Evolutionary conservation across 2,329 filamentous ascomycete species (phyloP).

Genomic region (Pseudogymnoascus sp.): DNA sequence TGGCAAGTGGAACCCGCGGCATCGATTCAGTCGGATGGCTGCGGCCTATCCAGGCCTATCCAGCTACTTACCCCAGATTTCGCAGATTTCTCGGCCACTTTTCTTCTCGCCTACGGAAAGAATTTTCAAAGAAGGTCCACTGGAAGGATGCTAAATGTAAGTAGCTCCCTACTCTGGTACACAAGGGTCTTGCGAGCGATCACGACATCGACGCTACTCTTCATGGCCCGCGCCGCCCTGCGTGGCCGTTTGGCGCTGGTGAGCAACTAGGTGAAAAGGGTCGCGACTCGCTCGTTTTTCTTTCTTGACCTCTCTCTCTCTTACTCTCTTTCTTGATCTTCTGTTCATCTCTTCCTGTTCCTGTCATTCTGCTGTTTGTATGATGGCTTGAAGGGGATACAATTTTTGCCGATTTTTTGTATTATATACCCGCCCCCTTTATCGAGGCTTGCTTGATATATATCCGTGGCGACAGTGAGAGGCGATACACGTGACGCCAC

Average conservation of each 20-base stretch:
- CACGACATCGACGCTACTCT: slow-evolving; percentile 5
- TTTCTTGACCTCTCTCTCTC: not conserved
- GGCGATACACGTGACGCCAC: not conserved
- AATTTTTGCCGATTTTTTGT: slow-evolving; percentile 1
- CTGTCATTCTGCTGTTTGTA: not conserved
- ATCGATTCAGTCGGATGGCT: not conserved
- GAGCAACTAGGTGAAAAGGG: not conserved
- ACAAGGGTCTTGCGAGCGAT: not conserved
- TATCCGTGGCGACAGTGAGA: not conserved
- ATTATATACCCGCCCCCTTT: not conserved
- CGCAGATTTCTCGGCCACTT: slow-evolving; percentile 5
- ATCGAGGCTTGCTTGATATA: not conserved
- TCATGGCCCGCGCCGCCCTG: not conserved
- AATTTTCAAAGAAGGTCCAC: not conserved
- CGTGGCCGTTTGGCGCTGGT: not conserved
- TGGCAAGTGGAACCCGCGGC: not conserved
- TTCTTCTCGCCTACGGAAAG: slow-evolving; percentile 1
- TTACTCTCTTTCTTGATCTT: not conserved
- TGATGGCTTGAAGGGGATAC: not conserved
- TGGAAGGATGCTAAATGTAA: not conserved
- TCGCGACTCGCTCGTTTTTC: not conserved
- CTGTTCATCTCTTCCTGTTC: slow-evolving; percentile 1
- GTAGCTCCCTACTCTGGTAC: not conserved
- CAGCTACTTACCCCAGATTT: not conserved
- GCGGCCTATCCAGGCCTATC: not conserved